Percentiles rank a stretch among this genome's conserved stretches.
phyloP scores from a whole-genome alignment of 345 rosid species.

The Gossypium rotundifolium region DNA sequence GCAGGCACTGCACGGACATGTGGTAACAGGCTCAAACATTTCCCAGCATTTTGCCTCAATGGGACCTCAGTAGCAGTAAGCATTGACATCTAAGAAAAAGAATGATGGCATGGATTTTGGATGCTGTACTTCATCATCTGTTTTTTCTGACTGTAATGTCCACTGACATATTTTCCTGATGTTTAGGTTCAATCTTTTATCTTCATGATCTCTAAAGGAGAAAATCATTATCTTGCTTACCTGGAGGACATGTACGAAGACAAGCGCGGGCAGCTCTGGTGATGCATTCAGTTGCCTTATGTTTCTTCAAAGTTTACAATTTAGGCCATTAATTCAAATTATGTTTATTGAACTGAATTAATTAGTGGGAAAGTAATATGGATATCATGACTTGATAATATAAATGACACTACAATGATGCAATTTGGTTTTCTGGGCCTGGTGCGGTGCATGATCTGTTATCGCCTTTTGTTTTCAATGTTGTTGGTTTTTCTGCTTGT shows the following conservation, averaged over 20 bases:
- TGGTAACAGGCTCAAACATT: slow-evolving; percentile 91
- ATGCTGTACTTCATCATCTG: not conserved
- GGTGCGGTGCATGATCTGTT: too few species aligned
- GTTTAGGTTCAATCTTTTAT: slow-evolving; percentile 83
- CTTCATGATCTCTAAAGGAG: slow-evolving; percentile 82
- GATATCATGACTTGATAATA: too few species aligned
- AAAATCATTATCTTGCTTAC: slow-evolving; percentile 73
- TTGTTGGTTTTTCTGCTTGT: too few species aligned
- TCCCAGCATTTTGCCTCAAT: slow-evolving; percentile 74
- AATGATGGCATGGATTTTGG: not conserved
- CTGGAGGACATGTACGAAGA: slow-evolving; percentile 97
- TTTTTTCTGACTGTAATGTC: slow-evolving; percentile 14
- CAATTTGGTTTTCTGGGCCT: too few species aligned
- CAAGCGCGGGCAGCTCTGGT: slow-evolving; percentile 52
- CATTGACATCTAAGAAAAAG: not conserved
- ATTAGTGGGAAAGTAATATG: too few species aligned
- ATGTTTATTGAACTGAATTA: too few species aligned
- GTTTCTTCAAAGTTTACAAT: too few species aligned
- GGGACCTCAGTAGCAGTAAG: slow-evolving; percentile 81
- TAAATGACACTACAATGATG: too few species aligned
- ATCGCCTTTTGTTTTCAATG: too few species aligned
- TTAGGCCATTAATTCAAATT: too few species aligned
- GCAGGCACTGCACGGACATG: slow-evolving; percentile 78
- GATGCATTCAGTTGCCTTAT: too few species aligned
- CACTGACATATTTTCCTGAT: slow-evolving; percentile 12